Evolutionary conservation across 441 rosid species (phyloP), one percentile per base, ranked within the genome.

Genomic region (Populus trichocarpa): DNA sequence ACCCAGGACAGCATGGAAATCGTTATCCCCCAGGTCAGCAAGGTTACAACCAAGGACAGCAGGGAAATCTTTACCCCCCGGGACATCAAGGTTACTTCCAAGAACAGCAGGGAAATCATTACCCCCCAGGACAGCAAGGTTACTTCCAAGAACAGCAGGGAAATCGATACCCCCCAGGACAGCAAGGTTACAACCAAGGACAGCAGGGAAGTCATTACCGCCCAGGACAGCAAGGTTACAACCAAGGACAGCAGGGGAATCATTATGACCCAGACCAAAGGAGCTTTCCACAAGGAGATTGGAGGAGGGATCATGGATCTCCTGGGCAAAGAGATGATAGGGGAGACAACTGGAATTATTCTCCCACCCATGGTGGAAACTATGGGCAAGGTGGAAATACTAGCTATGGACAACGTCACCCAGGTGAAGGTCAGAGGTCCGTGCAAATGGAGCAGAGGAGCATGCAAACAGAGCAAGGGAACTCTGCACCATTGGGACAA

Each of bases 371-470:
- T 0, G 75, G 83, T 69, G 86, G 80, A 76, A 77, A 71, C 50
- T 40, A 40, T 40, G 14, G 50, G 50, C 50, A 70, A 71, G 90
- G 80, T 42, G 46, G 75, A 64, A 77, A 65, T 81, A 14, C 80
- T 36, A 70, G 50, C 13, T 50, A 64, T 75, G 87, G 89, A 63
- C 90, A 40, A 77, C 86, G 67, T 67, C 69, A 77, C 38, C 75
- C 77, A 18, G 82, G 67, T 66, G 87, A 65, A 38, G 80, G 67
- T 35, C 87, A 78, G 79, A 73, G 85, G 66, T 77, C 83, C 74
- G 70, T 90, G 13, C 89, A 71, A 74, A 74, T 71, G 78, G 88
- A 80, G 26, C 87, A 84, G 83, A 84, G 84, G 69, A 86, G 76
- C 40, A 50, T 23, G 71, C 87, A 83, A 46, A 88, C 85, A 79